Conservation (phyloP, 495 filamentous ascomycete genomes). For the Lophium mytilinum region DNA sequence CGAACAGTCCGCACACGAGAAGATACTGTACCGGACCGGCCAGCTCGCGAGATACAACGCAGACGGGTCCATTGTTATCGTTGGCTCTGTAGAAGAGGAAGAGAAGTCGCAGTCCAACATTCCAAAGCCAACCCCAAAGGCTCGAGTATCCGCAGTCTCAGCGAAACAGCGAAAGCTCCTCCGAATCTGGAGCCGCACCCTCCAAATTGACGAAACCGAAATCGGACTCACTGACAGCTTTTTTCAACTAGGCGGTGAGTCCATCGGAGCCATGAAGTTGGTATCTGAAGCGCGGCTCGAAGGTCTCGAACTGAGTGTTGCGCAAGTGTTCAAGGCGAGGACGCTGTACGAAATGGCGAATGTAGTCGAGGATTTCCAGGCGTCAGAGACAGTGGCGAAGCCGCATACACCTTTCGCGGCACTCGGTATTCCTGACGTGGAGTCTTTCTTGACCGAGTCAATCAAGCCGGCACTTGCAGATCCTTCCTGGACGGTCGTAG, state of each 20-base stretch:
- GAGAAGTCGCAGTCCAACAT: too few species aligned
- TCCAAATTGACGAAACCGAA: slow-evolving; percentile 1
- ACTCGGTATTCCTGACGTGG: neutral
- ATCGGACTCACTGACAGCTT: slow-evolving; percentile 43
- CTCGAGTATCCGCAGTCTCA: too few species aligned
- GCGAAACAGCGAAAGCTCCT: neutral
- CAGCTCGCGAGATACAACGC: too few species aligned
- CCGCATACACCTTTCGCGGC: slow-evolving; percentile 4
- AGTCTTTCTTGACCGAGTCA: neutral
- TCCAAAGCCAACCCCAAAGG: too few species aligned
- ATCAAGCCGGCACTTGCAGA: slow-evolving; percentile 6
- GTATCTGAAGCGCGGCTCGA: slow-evolving; percentile 26
- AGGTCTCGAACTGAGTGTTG: slow-evolving; percentile 11
- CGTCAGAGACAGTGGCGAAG: neutral
- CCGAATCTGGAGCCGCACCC: slow-evolving; percentile 7
- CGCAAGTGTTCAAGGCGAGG: slow-evolving; percentile 14
- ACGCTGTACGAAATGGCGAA: slow-evolving; percentile 11
- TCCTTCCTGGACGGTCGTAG: slow-evolving; percentile 32
- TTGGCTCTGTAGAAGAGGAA: too few species aligned
- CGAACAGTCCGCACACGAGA: too few species aligned
- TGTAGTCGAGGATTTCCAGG: neutral
- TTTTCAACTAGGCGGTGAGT: slow-evolving; percentile 49
- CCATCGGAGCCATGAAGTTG: slow-evolving; percentile 49
- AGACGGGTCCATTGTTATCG: too few species aligned
- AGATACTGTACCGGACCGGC: too few species aligned